Evolutionary conservation across 2,329 filamentous ascomycete species (phyloP), one percentile per base, ranked within the genome.

Genomic region (Sordariomycetes sp.): DNA sequence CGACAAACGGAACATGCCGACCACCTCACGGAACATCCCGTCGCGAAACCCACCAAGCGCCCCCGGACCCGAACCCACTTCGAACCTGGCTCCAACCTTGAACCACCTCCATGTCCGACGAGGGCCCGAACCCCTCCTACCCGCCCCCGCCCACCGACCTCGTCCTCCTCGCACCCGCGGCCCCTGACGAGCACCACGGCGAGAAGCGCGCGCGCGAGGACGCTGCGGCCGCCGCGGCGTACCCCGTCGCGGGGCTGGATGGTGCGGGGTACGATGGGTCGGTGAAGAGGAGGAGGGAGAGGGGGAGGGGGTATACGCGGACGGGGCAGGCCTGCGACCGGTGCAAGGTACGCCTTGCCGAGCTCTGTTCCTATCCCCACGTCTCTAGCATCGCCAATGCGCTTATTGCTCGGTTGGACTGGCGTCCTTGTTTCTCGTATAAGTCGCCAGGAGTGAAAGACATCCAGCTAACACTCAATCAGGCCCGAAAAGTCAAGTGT

Each of bases 241-340:
- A 45, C n/a, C 15, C 6, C 2, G 39, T 45, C 5, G 39, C 6
- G 39, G 39, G 39, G 39, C 39, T n/a, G 39, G 39, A 45, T 17
- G 39, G 39, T 8, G 28, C 8, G 28, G 28, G 28, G 28, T 32
- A 32, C 28, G 28, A 32, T 32, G 28, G 4, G 4, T 32, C 28
- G 42, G 15, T n/a, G 45, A 50, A 50, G 45, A 50, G 45, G 51
- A 52, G 51, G 51, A n/a, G 24, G 51, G 28, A 52, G 24, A n/a
- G 51, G 51, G 28, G 51, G 51, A 52, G 20, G 61, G 75, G 76
- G 3, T 80, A 80, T 61, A 79, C 77, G 22, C 74, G 79, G 58
- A 95, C 89, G 0, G 89, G 89, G 10, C 89, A 95, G 72, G 89
- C 89, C 35, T 95, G 89, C 76, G 89, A 95, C 71, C 79, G 90